Conservation (phyloP, 306 rosid species). For the Cyamopsis tetragonoloba region DNA sequence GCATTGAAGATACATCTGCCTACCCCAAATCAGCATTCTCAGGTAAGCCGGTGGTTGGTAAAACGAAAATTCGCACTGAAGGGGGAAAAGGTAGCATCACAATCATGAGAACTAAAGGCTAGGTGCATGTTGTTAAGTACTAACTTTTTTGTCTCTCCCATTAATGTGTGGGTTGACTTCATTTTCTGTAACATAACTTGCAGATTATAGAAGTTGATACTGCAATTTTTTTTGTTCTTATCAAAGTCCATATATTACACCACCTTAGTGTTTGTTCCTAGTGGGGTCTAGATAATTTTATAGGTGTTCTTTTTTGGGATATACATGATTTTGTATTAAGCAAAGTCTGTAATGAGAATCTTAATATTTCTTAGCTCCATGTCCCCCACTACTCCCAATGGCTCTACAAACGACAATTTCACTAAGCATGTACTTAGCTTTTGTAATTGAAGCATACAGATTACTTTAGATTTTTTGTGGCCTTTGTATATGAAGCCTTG, state of each 20-base stretch:
- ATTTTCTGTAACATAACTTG: slow-evolving; percentile 27
- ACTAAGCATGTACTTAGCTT: slow-evolving; percentile 31
- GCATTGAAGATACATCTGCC: slow-evolving; percentile 50
- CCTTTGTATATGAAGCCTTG: background rate
- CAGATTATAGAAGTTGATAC: slow-evolving; percentile 31
- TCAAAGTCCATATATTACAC: slow-evolving; percentile 30
- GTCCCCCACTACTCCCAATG: slow-evolving; percentile 6
- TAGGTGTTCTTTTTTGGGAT: slow-evolving; percentile 16
- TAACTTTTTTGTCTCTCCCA: slow-evolving; percentile 15
- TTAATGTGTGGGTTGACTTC: slow-evolving; percentile 21
- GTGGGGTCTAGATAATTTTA: slow-evolving; percentile 19
- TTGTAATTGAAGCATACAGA: slow-evolving; percentile 31
- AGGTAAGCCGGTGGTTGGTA: slow-evolving; percentile 95
- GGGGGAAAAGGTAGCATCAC: slow-evolving; percentile 99
- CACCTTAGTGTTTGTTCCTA: slow-evolving; percentile 36
- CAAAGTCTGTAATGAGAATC: slow-evolving; percentile 21
- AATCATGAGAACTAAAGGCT: slow-evolving; percentile 92
- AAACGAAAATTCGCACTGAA: slow-evolving; percentile 87
- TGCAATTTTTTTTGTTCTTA: slow-evolving; percentile 23
- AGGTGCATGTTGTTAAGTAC: slow-evolving; percentile 26
- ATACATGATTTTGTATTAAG: slow-evolving; percentile 18
- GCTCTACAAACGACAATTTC: slow-evolving; percentile 13
- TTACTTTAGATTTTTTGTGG: slow-evolving; percentile 2
- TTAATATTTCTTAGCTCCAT: slow-evolving; percentile 22
- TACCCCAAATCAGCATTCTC: slow-evolving; percentile 95